Evolutionary conservation across 2,329 filamentous ascomycete species (phyloP).

Genomic region (Scorias spongiosa): DNA sequence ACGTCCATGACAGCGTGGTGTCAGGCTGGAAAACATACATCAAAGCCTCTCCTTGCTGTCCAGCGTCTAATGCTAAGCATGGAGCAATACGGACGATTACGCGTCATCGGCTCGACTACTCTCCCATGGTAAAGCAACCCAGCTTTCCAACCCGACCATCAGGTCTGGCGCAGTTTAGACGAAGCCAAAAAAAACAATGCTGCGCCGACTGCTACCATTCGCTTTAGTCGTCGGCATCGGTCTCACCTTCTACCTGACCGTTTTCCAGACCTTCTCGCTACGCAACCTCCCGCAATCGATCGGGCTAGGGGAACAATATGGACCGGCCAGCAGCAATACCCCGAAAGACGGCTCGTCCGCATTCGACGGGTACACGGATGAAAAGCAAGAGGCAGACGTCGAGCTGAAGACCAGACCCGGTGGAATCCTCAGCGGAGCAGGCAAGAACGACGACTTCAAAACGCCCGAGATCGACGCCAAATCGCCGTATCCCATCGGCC

Average conservation of each 20-base stretch:
- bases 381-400: constrained; percentile 3
- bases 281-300: constrained; percentile 25
- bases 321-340: constrained; percentile 7
- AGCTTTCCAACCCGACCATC: no score
- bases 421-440: constrained; percentile 1
- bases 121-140: no score
- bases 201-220: constrained; percentile 14
- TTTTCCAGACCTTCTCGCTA: constrained; percentile 25
- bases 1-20: no score
- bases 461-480: constrained; percentile 12
- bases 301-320: constrained; percentile 23
- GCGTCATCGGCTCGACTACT: no score
- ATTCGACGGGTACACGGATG: constrained; percentile 8
- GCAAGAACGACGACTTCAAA: constrained; percentile 8
- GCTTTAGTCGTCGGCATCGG: constrained; percentile 10
- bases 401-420: constrained; percentile 2
- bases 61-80: no score
- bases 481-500: constrained; percentile 16
- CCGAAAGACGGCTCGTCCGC: constrained; percentile 6
- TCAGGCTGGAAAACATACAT: no score
- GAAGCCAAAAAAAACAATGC: constrained; percentile 5
- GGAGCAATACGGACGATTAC: no score
- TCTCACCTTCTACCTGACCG: constrained; percentile 19
- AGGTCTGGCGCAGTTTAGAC: no score
- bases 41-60: no score